Conservation (phyloP, 164 flowering plant genomes). For the Stephania yunnanensis region DNA sequence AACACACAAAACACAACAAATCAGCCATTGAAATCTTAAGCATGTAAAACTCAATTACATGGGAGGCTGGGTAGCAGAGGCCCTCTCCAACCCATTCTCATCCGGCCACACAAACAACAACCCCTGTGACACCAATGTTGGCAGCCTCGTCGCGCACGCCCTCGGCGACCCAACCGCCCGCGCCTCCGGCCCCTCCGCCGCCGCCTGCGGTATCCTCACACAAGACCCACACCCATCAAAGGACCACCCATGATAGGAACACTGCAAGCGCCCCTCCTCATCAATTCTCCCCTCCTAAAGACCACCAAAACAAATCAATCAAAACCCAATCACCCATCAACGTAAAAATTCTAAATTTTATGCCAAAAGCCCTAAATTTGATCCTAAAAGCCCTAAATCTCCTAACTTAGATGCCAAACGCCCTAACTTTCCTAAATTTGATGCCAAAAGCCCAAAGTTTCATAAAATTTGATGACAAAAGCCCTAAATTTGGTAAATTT, state of each 20-base stretch:
- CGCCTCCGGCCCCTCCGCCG: conserved; percentile 76
- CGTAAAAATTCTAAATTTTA: no score
- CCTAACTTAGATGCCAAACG: background rate
- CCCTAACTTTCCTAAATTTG: background rate
- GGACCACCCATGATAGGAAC: conserved; percentile 97
- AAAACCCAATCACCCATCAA: conserved; percentile 4
- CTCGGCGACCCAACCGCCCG: conserved; percentile 68
- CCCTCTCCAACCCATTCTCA: conserved; percentile 89
- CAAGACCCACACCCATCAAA: conserved; percentile 80
- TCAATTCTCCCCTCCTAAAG: conserved; percentile 86
- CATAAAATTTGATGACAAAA: background rate
- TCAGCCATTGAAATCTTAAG: background rate
- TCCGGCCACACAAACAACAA: conserved; percentile 98
- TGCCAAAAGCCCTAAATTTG: background rate
- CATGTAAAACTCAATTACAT: conserved; percentile 31
- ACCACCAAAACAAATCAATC: background rate
- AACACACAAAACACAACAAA: background rate
- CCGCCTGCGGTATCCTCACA: conserved; percentile 74
- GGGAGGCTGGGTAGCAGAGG: conserved; percentile 62
- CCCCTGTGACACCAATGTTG: conserved; percentile 91
- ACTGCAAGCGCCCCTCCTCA: conserved; percentile 84
- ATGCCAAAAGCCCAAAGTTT: background rate
- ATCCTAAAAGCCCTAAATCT: background rate
- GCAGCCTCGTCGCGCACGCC: conserved; percentile 76
- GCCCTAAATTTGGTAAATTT: background rate